phyloP scores from a whole-genome alignment of 495 filamentous ascomycete genomes.

The Cairneyella variabilis region DNA sequence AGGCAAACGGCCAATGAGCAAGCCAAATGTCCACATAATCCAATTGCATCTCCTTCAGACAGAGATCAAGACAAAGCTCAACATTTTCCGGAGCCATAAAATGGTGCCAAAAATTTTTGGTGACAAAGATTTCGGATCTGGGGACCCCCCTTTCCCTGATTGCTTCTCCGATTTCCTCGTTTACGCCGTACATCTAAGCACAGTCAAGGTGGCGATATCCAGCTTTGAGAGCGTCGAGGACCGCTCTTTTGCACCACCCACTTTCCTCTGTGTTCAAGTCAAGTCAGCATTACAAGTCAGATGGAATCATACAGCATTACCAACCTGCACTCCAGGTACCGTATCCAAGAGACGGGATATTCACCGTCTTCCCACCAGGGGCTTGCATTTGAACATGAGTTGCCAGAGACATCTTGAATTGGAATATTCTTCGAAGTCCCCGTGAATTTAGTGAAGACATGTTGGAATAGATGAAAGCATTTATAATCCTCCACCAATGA shows the following conservation, averaged over 20 bases:
- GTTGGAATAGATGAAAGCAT: background rate
- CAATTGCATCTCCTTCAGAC: constrained; percentile 62
- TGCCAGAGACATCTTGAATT: constrained; percentile 11
- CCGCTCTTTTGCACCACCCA: constrained; percentile 47
- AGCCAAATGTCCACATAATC: constrained; percentile 80
- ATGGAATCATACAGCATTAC: too few species aligned
- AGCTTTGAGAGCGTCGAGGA: constrained; percentile 64
- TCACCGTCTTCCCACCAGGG: constrained; percentile 25
- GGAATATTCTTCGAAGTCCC: background rate
- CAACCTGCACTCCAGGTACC: constrained; percentile 83
- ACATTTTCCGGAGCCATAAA: constrained; percentile 64
- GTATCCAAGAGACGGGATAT: constrained; percentile 75
- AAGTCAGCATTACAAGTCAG: too few species aligned
- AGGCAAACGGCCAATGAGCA: constrained; percentile 24
- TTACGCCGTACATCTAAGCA: constrained; percentile 65
- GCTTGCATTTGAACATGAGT: constrained; percentile 1
- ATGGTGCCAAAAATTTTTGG: constrained; percentile 83
- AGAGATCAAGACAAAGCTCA: constrained; percentile 62
- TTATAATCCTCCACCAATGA: background rate
- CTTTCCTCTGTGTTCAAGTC: constrained; percentile 24
- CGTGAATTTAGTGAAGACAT: background rate
- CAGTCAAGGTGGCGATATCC: constrained; percentile 58
- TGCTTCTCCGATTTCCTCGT: constrained; percentile 51
- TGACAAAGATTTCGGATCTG: constrained; percentile 73
- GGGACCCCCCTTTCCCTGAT: constrained; percentile 78